A percentile compares a stretch with the other conserved stretches of the same genome.
phyloP scores from a whole-genome alignment of 1,284 basidiomycete genomes.

The Cystobasidium sp. region DNA sequence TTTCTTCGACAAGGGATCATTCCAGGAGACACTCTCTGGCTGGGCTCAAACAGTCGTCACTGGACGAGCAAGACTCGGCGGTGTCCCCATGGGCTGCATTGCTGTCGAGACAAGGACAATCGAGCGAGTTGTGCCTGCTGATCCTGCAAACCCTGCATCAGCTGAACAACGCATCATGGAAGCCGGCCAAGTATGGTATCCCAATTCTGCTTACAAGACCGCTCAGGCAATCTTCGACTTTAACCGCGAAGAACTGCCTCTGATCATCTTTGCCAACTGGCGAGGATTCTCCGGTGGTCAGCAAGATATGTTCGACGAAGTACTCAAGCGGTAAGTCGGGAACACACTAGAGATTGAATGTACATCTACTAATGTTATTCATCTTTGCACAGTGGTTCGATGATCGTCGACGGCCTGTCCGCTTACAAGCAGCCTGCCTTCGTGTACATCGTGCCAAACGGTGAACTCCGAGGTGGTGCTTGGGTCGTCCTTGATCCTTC shows the following conservation, averaged over 20 bases:
- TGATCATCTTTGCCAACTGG: slow-evolving; percentile 99
- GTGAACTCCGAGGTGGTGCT: slow-evolving; percentile 97
- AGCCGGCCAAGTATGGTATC: slow-evolving; percentile 99
- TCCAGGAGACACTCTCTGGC: slow-evolving; percentile 92
- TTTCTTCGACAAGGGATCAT: slow-evolving; percentile 96
- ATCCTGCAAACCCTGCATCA: slow-evolving; percentile 97
- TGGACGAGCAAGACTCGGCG: slow-evolving; percentile 92
- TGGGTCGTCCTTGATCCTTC: slow-evolving; percentile 99
- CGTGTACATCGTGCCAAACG: slow-evolving; percentile 97
- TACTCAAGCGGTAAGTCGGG: slow-evolving; percentile 52
- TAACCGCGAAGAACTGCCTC: slow-evolving; percentile 91
- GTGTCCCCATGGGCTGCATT: slow-evolving; percentile 97
- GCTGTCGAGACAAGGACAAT: slow-evolving; percentile 97
- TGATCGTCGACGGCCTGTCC: slow-evolving; percentile 95
- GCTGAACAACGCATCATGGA: slow-evolving; percentile 99
- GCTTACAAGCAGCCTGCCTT: slow-evolving; percentile 98
- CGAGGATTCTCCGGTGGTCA: slow-evolving; percentile 99
- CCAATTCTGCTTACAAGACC: slow-evolving; percentile 99
- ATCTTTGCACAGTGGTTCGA: slow-evolving; percentile 55
- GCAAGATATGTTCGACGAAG: slow-evolving; percentile 79
- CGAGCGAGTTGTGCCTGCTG: slow-evolving; percentile 94
- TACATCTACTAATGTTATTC: neutral
- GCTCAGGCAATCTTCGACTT: slow-evolving; percentile 99
- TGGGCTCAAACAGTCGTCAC: slow-evolving; percentile 98
- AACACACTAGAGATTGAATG: neutral